phyloP scores from a whole-genome alignment of 306 rosid genomes.

The Citrullus amarus region DNA sequence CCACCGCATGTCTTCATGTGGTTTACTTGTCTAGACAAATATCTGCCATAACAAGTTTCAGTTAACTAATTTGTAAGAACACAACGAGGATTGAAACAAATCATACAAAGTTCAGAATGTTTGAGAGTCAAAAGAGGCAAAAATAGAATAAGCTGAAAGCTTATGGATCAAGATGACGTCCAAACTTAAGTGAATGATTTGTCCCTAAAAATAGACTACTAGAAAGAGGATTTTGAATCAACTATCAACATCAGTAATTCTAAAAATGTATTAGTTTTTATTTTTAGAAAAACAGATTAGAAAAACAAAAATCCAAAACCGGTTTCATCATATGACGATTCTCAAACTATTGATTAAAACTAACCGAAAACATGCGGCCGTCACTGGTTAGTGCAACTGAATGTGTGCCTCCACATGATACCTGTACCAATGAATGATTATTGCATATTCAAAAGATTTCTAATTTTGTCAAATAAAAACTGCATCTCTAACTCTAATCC shows the following conservation, averaged over 20 bases:
- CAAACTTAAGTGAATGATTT: background rate
- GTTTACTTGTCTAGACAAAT: background rate
- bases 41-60: too few relatives aligned
- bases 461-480: background rate
- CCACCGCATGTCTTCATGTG: background rate
- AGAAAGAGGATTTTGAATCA: background rate
- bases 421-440: conserved; percentile 23
- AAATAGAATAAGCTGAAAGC: background rate
- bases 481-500: background rate
- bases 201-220: background rate
- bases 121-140: background rate
- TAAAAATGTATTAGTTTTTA: background rate
- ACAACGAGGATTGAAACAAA: too few relatives aligned
- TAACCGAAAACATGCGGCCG: conserved; percentile 82
- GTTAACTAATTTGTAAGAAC: too few relatives aligned
- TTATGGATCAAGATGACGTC: background rate
- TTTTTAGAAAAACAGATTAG: background rate
- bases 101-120: background rate
- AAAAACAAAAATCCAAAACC: background rate
- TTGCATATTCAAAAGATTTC: background rate
- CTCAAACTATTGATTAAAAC: conserved; percentile 6
- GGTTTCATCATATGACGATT: background rate
- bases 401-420: conserved; percentile 97
- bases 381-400: conserved; percentile 80
- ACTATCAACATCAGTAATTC: background rate